phyloP scores from a whole-genome alignment of 163 green algal species.

The Dunaliella salina region DNA sequence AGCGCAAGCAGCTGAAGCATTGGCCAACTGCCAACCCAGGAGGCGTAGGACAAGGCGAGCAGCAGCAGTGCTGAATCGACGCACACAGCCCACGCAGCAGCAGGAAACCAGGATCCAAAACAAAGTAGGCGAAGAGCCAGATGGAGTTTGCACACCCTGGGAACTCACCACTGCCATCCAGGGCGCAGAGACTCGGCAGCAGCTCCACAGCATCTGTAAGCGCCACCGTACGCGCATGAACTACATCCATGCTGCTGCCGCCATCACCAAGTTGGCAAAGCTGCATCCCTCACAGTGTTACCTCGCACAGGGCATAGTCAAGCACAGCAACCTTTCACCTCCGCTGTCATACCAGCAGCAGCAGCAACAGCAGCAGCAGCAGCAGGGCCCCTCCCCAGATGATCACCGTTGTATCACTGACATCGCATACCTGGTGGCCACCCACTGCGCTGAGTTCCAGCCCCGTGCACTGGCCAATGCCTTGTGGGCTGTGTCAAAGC shows the following conservation, averaged over 20 bases:
- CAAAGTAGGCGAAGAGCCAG: too few species aligned
- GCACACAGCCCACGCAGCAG: not conserved
- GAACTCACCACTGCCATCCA: constrained; percentile 2
- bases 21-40: not conserved
- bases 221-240: not conserved
- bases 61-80: not conserved
- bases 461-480: constrained; percentile 14
- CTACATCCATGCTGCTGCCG: constrained; percentile 13
- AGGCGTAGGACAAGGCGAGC: not conserved
- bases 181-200: not conserved
- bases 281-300: not conserved
- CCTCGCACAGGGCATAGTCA: not conserved
- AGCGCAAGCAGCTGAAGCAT: not conserved
- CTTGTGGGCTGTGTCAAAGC: constrained; percentile 13
- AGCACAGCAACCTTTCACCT: not conserved
- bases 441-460: not conserved
- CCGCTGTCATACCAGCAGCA: not conserved
- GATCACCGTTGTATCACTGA: not conserved
- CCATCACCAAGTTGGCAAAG: constrained; percentile 8
- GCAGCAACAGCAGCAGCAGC: not conserved
- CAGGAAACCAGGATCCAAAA: not conserved
- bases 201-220: constrained; percentile 8
- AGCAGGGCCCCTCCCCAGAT: not conserved
- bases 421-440: not conserved
- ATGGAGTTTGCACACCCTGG: not conserved